Evolutionary conservation across 108 stramenopile species (phyloP).

Genomic region (Aurantiochytrium sp.): DNA sequence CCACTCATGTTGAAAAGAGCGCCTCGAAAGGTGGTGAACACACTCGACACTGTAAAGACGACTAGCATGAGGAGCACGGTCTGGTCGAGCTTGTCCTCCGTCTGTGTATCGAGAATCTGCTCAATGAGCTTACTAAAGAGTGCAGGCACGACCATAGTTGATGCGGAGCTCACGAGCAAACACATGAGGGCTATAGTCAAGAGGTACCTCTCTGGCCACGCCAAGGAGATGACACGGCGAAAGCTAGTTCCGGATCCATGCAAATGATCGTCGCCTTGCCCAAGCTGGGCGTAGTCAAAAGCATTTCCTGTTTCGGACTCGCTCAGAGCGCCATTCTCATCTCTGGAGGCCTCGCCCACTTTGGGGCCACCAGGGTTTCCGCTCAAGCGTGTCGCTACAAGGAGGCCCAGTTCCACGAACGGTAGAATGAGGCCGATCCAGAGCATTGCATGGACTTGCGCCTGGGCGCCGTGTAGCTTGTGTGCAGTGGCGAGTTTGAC

Average conservation of each 20-base stretch:
- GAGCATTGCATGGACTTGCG: neutral
- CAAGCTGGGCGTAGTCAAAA: neutral
- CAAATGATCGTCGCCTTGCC: neutral
- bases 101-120: neutral
- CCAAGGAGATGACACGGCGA: neutral
- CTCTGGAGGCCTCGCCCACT: neutral
- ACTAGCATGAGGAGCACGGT: neutral
- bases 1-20: slow-evolving; percentile 29
- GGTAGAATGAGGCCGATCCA: neutral
- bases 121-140: slow-evolving; percentile 3
- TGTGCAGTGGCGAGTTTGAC: slow-evolving; percentile 10
- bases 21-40: slow-evolving; percentile 1
- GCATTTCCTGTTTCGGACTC: neutral
- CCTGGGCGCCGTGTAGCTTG: neutral
- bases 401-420: neutral
- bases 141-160: neutral
- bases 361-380: neutral
- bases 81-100: neutral
- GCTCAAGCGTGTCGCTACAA: neutral
- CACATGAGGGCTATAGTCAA: neutral
- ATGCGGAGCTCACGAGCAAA: neutral
- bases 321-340: neutral
- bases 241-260: slow-evolving; percentile 6
- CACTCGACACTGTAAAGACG: neutral
- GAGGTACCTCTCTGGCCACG: slow-evolving; percentile 14